Percentiles rank a stretch among this genome's conserved stretches.
Conservation (phyloP, 2,329 filamentous ascomycete species). For the Simplicillium aogashimaense region DNA sequence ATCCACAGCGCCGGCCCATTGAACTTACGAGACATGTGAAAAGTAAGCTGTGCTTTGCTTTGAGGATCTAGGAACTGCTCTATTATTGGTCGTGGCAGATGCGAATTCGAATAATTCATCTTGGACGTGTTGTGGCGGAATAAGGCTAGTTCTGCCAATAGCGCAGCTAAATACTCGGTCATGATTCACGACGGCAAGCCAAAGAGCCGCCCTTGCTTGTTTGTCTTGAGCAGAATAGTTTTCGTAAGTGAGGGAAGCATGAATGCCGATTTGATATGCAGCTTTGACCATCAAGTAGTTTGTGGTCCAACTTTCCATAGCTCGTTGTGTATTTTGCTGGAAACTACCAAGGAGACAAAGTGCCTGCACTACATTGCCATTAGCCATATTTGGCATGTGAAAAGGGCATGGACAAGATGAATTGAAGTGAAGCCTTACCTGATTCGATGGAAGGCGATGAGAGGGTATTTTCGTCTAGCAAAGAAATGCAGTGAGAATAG, state of each 20-base stretch:
- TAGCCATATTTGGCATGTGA: no score
- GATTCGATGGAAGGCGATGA: slow-evolving; percentile 1
- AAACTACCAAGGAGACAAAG: slow-evolving; percentile 20
- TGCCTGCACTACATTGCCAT: slow-evolving; percentile 14
- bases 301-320: slow-evolving; percentile 19
- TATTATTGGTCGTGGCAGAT: no score
- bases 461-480: slow-evolving; percentile 16
- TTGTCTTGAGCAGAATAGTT: slow-evolving; percentile 12
- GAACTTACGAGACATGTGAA: no score
- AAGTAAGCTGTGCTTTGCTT: no score
- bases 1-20: no score
- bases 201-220: slow-evolving; percentile 16
- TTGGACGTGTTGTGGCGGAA: not conserved
- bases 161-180: slow-evolving; percentile 14
- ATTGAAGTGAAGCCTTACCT: not conserved
- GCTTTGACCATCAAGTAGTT: slow-evolving; percentile 20
- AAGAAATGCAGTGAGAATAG: slow-evolving; percentile 14
- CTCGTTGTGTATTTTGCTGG: slow-evolving; percentile 23
- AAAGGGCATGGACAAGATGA: no score
- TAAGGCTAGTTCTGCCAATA: slow-evolving; percentile 12
- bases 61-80: no score
- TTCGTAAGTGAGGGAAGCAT: slow-evolving; percentile 17
- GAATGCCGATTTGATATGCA: slow-evolving; percentile 22
- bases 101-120: no score
- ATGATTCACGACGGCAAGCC: slow-evolving; percentile 20